These are phyloP conservation scores for Zychaea mexicana DNA, from an alignment of 371 early-diverging fungal genomes.

Conservation along the genomic window DNA sequence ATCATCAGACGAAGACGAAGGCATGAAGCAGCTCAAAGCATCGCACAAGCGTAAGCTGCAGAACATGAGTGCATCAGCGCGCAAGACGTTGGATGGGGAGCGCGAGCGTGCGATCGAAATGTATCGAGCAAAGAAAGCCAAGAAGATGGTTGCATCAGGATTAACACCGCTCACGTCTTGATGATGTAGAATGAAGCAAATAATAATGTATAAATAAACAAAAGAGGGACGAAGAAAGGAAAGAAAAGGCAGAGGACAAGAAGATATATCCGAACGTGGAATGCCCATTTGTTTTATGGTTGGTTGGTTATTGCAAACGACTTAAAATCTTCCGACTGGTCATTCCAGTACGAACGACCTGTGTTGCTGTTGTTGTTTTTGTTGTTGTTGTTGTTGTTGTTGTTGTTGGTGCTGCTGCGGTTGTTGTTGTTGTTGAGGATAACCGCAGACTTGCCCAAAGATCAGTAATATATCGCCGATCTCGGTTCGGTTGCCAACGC, in stretches of 20 bases:
- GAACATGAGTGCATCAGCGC: slow-evolving; percentile 48
- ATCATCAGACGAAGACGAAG: slow-evolving; percentile 44
- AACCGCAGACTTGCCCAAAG: too few species aligned
- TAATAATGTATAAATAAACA: slow-evolving; percentile 3
- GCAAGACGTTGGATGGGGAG: slow-evolving; percentile 40
- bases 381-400: too few species aligned
- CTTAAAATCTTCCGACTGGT: slow-evolving; percentile 10
- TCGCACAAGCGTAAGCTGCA: slow-evolving; percentile 47
- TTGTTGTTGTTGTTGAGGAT: too few species aligned
- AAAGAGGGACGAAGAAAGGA: background rate
- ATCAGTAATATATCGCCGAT: slow-evolving; percentile 1
- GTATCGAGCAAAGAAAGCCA: slow-evolving; percentile 54
- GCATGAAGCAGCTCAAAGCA: slow-evolving; percentile 49
- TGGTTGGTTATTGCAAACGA: too few species aligned
- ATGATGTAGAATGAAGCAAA: background rate
- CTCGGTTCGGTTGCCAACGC: background rate
- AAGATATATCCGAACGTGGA: slow-evolving; percentile 2
- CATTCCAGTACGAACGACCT: slow-evolving; percentile 15
- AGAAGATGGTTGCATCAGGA: slow-evolving; percentile 37
- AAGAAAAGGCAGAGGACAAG: background rate
- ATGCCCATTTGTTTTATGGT: background rate
- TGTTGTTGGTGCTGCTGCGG: too few species aligned
- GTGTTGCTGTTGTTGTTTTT: too few species aligned
- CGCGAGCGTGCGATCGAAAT: slow-evolving; percentile 44
- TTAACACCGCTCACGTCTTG: slow-evolving; percentile 23